These are phyloP conservation scores for Hippophae rhamnoides DNA, from an alignment of 306 rosid genomes.

Conservation along the genomic window DNA sequence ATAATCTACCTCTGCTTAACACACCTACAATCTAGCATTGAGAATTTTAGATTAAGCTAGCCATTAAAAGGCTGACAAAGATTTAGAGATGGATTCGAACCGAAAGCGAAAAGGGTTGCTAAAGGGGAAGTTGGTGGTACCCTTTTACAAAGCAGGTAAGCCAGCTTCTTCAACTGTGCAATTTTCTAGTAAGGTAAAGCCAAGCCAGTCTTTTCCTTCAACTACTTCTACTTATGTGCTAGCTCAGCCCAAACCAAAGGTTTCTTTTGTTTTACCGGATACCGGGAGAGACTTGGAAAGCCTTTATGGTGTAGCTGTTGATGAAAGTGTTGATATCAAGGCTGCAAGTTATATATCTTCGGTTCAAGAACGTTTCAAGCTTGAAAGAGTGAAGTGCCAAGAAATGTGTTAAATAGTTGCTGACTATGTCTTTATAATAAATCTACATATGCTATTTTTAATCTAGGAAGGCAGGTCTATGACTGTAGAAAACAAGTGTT, in stretches of 20 bases:
- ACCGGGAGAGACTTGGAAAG: constrained; percentile 17
- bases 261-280: constrained; percentile 28
- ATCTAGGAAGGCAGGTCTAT: no score
- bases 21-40: no score
- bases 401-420: background rate
- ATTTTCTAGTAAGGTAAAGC: constrained; percentile 31
- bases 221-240: constrained; percentile 32
- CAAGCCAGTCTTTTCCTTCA: constrained; percentile 39
- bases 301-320: constrained; percentile 28
- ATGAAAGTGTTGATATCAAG: constrained; percentile 58
- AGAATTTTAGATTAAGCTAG: no score
- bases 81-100: constrained; percentile 37
- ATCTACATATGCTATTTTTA: no score
- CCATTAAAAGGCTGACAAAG: no score
- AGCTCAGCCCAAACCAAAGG: constrained; percentile 32
- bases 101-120: constrained; percentile 49
- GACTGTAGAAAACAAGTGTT: no score
- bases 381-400: constrained; percentile 21
- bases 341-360: constrained; percentile 53
- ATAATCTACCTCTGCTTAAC: no score
- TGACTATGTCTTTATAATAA: no score
- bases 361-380: constrained; percentile 60
- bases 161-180: constrained; percentile 32
- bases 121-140: constrained; percentile 40
- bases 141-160: constrained; percentile 38